A percentile compares a stretch with the other conserved stretches of the same genome.
phyloP scores from a whole-genome alignment of 441 rosid genomes.

The Erodium chrysanthum region DNA sequence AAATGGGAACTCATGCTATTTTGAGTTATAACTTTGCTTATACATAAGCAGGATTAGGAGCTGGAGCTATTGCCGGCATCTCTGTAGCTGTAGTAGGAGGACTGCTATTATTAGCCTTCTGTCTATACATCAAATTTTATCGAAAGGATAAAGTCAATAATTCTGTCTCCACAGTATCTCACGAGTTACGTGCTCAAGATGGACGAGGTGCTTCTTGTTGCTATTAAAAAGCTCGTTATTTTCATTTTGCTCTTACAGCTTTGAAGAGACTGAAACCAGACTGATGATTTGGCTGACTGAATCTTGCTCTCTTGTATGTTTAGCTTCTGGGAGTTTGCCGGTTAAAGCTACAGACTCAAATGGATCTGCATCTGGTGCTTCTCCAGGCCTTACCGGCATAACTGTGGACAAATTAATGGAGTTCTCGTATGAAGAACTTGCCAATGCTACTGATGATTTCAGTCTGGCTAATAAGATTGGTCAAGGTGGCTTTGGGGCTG shows the following conservation, averaged over 20 bases:
- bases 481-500: conserved; percentile 82
- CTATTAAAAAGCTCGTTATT: background rate
- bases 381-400: conserved; percentile 48
- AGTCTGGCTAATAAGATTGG: conserved; percentile 80
- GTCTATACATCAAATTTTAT: conserved; percentile 27
- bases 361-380: conserved; percentile 21
- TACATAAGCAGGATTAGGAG: conserved; percentile 36
- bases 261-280: background rate
- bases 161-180: conserved; percentile 22
- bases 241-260: conserved; percentile 3
- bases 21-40: conserved; percentile 22
- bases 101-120: conserved; percentile 25
- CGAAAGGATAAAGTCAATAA: conserved; percentile 33
- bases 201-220: conserved; percentile 28
- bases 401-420: conserved; percentile 72
- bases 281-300: conserved; percentile 8
- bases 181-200: conserved; percentile 26
- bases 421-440: conserved; percentile 56
- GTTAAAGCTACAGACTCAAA: conserved; percentile 31
- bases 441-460: conserved; percentile 60
- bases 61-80: conserved; percentile 46
- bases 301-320: conserved; percentile 16
- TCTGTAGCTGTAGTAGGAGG: conserved; percentile 29
- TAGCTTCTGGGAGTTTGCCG: conserved; percentile 25
- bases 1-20: conserved; percentile 16